A percentile compares a stretch with the other conserved stretches of the same genome.
Evolutionary conservation across 2,329 filamentous ascomycete genomes (phyloP).

Genomic region (Xylaria sp.): DNA sequence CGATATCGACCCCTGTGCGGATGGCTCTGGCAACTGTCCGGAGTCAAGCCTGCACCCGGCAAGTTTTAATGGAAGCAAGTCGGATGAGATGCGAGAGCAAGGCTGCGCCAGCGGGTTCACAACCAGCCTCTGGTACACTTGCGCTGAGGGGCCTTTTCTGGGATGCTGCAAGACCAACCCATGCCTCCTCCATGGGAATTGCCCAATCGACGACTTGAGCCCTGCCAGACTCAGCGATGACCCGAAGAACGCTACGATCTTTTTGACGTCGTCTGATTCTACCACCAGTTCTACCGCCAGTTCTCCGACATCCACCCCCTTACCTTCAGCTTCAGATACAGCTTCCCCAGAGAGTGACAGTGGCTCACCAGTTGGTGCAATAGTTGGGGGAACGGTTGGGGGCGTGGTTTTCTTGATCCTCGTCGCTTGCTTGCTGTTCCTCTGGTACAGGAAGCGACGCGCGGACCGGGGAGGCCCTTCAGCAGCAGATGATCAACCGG

Average conservation of each 20-base stretch:
- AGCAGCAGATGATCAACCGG: not conserved
- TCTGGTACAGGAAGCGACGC: slow-evolving; percentile 13
- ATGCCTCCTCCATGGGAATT: slow-evolving; percentile 14
- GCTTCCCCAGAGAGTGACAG: not conserved
- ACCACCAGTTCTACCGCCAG: not conserved
- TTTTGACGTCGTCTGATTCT: slow-evolving; percentile 12
- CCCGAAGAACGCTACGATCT: slow-evolving; percentile 3
- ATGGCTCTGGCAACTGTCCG: slow-evolving; percentile 13
- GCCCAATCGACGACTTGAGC: slow-evolving; percentile 9
- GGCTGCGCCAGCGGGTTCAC: slow-evolving; percentile 9
- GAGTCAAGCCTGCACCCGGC: slow-evolving; percentile 8
- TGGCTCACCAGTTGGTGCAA: slow-evolving; percentile 3
- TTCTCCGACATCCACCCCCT: not conserved
- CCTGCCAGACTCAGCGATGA: slow-evolving; percentile 16
- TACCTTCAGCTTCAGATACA: not conserved
- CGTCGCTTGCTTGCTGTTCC: slow-evolving; percentile 9
- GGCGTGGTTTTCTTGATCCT: slow-evolving; percentile 11
- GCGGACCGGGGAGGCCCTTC: not conserved
- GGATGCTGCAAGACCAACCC: slow-evolving; percentile 30
- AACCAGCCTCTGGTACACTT: slow-evolving; percentile 25
- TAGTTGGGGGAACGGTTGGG: slow-evolving; percentile 20
- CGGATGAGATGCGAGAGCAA: slow-evolving; percentile 16
- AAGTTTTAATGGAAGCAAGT: slow-evolving; percentile 14
- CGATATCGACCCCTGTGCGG: slow-evolving; percentile 24
- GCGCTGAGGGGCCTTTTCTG: slow-evolving; percentile 24